Evolutionary conservation across 1,284 basidiomycete genomes (phyloP).

Genomic region (Papiliotrema flavescens): DNA sequence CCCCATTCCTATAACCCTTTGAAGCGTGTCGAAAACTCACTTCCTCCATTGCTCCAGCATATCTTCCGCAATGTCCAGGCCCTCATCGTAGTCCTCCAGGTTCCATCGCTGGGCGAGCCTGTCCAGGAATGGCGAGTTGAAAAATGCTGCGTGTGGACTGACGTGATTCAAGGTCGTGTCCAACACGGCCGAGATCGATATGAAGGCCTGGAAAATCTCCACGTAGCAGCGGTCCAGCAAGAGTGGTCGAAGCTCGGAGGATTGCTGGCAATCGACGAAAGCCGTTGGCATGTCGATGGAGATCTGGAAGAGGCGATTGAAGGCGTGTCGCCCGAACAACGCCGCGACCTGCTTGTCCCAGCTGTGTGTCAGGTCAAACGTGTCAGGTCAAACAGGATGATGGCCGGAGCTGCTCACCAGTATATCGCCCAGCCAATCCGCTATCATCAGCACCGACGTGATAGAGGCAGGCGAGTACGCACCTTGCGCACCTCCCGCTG

Average conservation of each 20-base stretch:
- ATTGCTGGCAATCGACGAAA: not conserved
- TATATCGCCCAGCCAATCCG: not conserved
- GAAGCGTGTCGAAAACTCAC: no score
- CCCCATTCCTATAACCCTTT: no score
- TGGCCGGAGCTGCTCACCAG: not conserved
- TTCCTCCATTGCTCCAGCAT: not conserved
- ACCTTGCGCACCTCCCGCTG: not conserved
- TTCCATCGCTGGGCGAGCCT: not conserved
- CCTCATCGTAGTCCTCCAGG: not conserved
- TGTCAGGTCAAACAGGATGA: no score
- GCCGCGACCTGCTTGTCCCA: not conserved
- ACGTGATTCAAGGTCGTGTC: not conserved
- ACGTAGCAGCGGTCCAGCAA: not conserved
- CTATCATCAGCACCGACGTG: not conserved
- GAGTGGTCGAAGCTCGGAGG: not conserved
- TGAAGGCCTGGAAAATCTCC: not conserved
- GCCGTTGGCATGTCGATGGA: not conserved
- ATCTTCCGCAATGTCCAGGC: not conserved
- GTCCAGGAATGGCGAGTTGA: not conserved
- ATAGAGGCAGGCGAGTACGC: not conserved
- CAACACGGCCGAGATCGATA: not conserved
- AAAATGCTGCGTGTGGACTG: not conserved
- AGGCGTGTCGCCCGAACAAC: not conserved
- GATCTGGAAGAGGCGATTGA: conserved; percentile 1
- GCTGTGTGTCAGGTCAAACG: not conserved